Percentiles rank a stretch among this genome's conserved stretches.
phyloP scores from a whole-genome alignment of 306 rosid genomes.

The Rubus idaeus region DNA sequence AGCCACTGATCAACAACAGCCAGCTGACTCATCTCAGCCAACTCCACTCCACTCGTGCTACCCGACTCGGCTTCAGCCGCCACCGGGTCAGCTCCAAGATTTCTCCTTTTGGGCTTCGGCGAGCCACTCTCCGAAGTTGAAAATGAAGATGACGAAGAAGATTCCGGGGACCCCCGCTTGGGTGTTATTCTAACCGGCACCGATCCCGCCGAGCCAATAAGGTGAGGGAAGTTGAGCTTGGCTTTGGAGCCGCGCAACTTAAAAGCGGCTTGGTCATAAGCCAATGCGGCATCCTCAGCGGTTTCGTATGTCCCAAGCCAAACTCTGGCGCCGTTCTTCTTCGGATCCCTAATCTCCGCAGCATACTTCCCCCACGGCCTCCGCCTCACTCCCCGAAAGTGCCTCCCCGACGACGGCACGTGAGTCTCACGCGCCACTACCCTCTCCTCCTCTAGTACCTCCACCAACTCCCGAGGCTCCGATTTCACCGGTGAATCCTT shows the following conservation, averaged over 20 bases:
- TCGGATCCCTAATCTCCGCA: conserved; percentile 51
- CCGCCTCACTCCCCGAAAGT: conserved; percentile 56
- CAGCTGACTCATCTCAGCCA: conserved; percentile 12
- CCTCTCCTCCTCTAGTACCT: background rate
- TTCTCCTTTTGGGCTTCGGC: conserved; percentile 1
- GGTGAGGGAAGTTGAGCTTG: conserved; percentile 59
- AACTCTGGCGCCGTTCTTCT: conserved; percentile 48
- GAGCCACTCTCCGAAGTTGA: background rate
- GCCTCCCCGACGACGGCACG: conserved; percentile 9
- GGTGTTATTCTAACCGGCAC: conserved; percentile 21
- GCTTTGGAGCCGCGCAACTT: conserved; percentile 59
- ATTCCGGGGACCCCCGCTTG: conserved; percentile 19
- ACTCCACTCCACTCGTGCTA: background rate
- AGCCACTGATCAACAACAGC: conserved; percentile 11
- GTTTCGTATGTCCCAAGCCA: conserved; percentile 64
- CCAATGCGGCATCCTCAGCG: conserved; percentile 57
- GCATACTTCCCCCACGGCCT: conserved; percentile 77
- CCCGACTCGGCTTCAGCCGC: background rate
- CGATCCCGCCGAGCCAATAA: conserved; percentile 25
- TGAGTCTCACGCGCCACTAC: background rate
- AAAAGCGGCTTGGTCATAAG: conserved; percentile 63
- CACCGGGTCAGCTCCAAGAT: background rate
- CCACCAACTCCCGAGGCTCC: background rate
- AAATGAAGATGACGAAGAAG: background rate
- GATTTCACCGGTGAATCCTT: background rate